Evolutionary conservation across 352 stramenopile genomes (phyloP), one percentile per base, ranked within the genome.

Genomic region (Pythium periplocum): DNA sequence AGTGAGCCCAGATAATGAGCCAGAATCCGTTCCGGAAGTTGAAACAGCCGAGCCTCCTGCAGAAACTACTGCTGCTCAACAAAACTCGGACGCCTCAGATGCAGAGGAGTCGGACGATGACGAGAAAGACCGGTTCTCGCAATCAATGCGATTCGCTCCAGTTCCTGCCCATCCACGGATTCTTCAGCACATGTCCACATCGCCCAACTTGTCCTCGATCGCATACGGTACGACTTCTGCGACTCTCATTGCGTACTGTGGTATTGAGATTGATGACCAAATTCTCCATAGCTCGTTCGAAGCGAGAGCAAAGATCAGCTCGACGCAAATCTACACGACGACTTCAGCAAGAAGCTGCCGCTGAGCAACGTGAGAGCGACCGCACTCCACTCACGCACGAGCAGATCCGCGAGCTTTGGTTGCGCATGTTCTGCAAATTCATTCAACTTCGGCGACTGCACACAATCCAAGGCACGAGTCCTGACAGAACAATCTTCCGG

Each of bases 361-460:
- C 17, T 26, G 17, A 26, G 17, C 17, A 26, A 26, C 17, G 17
- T 5, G 78, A 80, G 35, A 62, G 68, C 0, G 48, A 57, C 5
- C 70, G 55, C 2, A 49, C 45, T 4, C 71, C 73, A 12, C 33
- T 87, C 2, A 70, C 76, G 2, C 62, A 52, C 32, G 73, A 69
- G 2, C 51, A 55, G 32, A 75, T 85, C 49, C 61, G 59, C 53
- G 57, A 43, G 34, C 48, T 80, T 11, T 89, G 78, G 78, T 51
- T 61, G 1, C 64, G 62, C 5, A 66, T 87, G 34, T 78, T 89
- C 17, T 43, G 43, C 11, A 78, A 73, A 26, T 69, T 87, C 33
- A 58, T 89, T 26, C 75, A 83, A 42, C 41, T 89, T 45, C 58
- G 71, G 46, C 73, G 78, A 1, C 54, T 89, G 26, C 72, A 83